A percentile compares a stretch with the other conserved stretches of the same genome.
phyloP scores from a whole-genome alignment of 2,329 filamentous ascomycete genomes.

The Aspergillus neotritici region DNA sequence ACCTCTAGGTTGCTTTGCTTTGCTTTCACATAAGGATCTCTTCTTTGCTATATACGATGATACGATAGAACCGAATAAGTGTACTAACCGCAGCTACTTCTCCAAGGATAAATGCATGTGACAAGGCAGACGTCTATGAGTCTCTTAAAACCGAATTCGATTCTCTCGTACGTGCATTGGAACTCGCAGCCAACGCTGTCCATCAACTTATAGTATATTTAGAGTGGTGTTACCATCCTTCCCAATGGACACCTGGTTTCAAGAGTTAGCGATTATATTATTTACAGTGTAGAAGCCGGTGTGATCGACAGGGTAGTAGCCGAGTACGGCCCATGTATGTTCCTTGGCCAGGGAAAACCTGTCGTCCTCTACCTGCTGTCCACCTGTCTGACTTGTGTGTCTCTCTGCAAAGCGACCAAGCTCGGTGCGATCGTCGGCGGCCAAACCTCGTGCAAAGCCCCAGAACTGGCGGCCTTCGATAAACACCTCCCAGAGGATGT shows the following conservation, averaged over 20 bases:
- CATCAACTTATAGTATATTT: constrained; percentile 42
- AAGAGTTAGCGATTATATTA: constrained; percentile 93
- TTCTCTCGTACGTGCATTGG: constrained; percentile 66
- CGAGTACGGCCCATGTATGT: constrained; percentile 85
- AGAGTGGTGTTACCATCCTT: constrained; percentile 82
- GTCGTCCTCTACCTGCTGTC: constrained; percentile 1
- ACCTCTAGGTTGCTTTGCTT: constrained; percentile 10
- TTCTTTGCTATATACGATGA: constrained; percentile 6
- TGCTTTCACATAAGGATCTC: constrained; percentile 5
- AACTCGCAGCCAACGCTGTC: constrained; percentile 27
- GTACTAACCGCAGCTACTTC: constrained; percentile 28
- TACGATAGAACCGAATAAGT: constrained; percentile 2
- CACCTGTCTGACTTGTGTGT: constrained; percentile 21
- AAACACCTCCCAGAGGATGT: constrained; percentile 80
- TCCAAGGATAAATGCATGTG: constrained; percentile 86
- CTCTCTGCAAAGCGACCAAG: constrained; percentile 70
- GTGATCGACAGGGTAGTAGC: constrained; percentile 82
- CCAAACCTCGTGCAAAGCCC: constrained; percentile 96
- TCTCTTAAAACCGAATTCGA: constrained; percentile 73
- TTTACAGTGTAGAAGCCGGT: constrained; percentile 96
- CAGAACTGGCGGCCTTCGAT: constrained; percentile 91
- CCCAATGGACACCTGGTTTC: constrained; percentile 94
- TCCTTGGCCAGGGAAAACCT: constrained; percentile 9
- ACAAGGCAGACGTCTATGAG: constrained; percentile 83
- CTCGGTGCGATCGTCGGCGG: constrained; percentile 91